These are phyloP conservation scores for Otatea glauca DNA, from an alignment of 176 grass and related monocot genomes.

Conservation along the genomic window DNA sequence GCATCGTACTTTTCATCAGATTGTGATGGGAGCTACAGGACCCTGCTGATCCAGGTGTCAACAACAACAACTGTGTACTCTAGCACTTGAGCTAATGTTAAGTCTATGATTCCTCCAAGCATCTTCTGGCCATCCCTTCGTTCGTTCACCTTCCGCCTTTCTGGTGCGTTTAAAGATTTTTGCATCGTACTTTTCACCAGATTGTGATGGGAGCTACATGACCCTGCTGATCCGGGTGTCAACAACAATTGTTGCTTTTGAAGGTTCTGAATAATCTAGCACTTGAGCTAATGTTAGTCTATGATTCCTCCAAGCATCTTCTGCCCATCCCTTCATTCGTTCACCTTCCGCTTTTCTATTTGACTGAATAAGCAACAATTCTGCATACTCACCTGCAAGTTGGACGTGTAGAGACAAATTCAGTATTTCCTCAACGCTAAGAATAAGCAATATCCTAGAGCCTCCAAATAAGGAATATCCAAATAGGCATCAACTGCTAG, in stretches of 20 bases:
- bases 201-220: no score
- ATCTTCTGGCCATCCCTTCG: constrained; percentile 78
- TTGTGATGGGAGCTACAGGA: constrained; percentile 49
- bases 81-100: constrained; percentile 70
- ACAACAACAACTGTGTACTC: constrained; percentile 59
- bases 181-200: no score
- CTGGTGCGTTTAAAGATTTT: no score
- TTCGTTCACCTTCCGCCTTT: constrained; percentile 83
- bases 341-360: constrained; percentile 88
- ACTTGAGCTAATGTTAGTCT: constrained; percentile 73
- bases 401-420: constrained; percentile 23
- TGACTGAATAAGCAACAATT: constrained; percentile 76
- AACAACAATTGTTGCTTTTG: constrained; percentile 54
- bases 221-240: no score
- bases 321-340: constrained; percentile 84
- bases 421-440: constrained; percentile 18
- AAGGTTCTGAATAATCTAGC: constrained; percentile 63
- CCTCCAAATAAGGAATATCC: constrained; percentile 5
- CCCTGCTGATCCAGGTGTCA: constrained; percentile 71
- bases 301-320: constrained; percentile 68
- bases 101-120: constrained; percentile 75
- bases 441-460: no score
- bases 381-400: constrained; percentile 78
- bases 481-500: not conserved
- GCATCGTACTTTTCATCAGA: not conserved